phyloP scores from a whole-genome alignment of 805 yeast species.

The Metschnikowia sp. region DNA sequence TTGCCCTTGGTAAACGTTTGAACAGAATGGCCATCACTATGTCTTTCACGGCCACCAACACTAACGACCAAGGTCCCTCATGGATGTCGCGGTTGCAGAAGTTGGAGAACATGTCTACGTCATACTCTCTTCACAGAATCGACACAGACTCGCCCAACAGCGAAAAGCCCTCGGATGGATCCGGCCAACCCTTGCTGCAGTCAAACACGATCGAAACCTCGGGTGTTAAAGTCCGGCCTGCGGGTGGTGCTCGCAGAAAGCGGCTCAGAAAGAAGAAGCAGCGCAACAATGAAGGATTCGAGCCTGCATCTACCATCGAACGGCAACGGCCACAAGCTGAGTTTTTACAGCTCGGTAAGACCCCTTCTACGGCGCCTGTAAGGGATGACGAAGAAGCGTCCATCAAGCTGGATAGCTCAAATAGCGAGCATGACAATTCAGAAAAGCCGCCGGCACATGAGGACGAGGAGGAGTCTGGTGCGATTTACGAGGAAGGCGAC shows the following conservation, averaged over 20 bases:
- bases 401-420: slow-evolving; percentile 2
- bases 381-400: slow-evolving; percentile 3
- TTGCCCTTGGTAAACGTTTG: slow-evolving; percentile 64
- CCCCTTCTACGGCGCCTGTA: slow-evolving; percentile 16
- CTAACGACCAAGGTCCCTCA: slow-evolving; percentile 54
- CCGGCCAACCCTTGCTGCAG: slow-evolving; percentile 23
- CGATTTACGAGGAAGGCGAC: slow-evolving; percentile 61
- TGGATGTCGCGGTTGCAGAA: slow-evolving; percentile 88
- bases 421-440: not conserved
- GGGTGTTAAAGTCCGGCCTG: slow-evolving; percentile 64
- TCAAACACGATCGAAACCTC: slow-evolving; percentile 55
- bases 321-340: slow-evolving; percentile 38
- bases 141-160: slow-evolving; percentile 61
- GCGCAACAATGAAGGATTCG: slow-evolving; percentile 22
- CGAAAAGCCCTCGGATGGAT: slow-evolving; percentile 12
- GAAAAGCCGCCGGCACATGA: not conserved
- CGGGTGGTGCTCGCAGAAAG: slow-evolving; percentile 68
- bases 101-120: slow-evolving; percentile 65
- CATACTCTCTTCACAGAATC: slow-evolving; percentile 77
- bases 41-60: slow-evolving; percentile 65
- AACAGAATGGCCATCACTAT: slow-evolving; percentile 91
- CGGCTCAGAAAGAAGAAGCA: slow-evolving; percentile 36
- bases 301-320: slow-evolving; percentile 17
- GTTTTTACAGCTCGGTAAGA: slow-evolving; percentile 38
- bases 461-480: slow-evolving; percentile 16